Evolutionary conservation across 2,329 filamentous ascomycete species (phyloP).

Genomic region (Pestalotiopsis sp.): DNA sequence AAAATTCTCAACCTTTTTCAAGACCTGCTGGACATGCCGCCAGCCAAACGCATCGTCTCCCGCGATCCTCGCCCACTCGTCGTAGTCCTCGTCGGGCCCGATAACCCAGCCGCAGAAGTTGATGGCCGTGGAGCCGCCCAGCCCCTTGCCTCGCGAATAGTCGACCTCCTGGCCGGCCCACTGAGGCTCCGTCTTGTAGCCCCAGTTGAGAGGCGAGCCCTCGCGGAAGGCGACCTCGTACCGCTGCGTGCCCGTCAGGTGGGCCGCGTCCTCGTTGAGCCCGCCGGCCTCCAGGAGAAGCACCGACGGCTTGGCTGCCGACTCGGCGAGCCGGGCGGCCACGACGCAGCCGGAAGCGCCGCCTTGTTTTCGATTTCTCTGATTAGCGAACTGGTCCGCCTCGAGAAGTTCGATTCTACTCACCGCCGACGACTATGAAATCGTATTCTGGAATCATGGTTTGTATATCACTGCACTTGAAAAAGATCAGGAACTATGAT

Average conservation of each 20-base stretch:
- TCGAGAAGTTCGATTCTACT: neutral
- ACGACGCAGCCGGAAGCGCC: slow-evolving; percentile 55
- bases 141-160: slow-evolving; percentile 41
- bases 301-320: slow-evolving; percentile 42
- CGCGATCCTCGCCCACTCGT: slow-evolving; percentile 50
- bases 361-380: slow-evolving; percentile 31
- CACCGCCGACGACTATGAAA: slow-evolving; percentile 21
- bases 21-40: slow-evolving; percentile 33
- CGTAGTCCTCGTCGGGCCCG: slow-evolving; percentile 54
- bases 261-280: slow-evolving; percentile 36
- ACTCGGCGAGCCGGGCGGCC: slow-evolving; percentile 48
- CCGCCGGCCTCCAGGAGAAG: slow-evolving; percentile 57
- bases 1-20: slow-evolving; percentile 50
- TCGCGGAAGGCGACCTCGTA: slow-evolving; percentile 44
- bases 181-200: slow-evolving; percentile 42
- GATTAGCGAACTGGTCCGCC: neutral
- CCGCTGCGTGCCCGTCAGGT: slow-evolving; percentile 40
- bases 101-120: slow-evolving; percentile 47
- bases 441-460: slow-evolving; percentile 16
- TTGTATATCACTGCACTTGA: neutral
- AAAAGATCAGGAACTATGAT: neutral
- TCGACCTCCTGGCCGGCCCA: slow-evolving; percentile 36
- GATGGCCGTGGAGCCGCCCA: slow-evolving; percentile 43
- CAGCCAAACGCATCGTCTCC: slow-evolving; percentile 52
- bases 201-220: slow-evolving; percentile 45